Conservation (phyloP, 805 yeast genomes). For the Lipomyces yamadae region DNA sequence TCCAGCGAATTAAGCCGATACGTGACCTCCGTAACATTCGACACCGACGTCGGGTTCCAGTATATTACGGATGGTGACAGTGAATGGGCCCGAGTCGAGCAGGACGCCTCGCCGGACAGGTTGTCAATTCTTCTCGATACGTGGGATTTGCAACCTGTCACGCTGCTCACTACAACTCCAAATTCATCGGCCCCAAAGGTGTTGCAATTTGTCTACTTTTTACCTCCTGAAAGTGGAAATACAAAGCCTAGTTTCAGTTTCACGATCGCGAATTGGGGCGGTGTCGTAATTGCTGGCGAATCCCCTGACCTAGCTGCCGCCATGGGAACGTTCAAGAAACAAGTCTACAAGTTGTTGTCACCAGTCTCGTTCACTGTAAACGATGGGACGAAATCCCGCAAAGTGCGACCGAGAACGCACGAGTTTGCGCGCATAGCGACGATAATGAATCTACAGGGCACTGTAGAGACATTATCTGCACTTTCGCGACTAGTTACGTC, state of each 20-base stretch:
- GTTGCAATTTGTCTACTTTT: conserved; percentile 29
- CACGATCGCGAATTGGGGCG: conserved; percentile 87
- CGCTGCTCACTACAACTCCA: conserved; percentile 6
- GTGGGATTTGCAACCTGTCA: conserved; percentile 24
- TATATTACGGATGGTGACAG: conserved; percentile 10
- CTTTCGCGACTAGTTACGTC: conserved; percentile 69
- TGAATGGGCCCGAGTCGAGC: conserved; percentile 3
- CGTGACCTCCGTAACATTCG: conserved; percentile 19
- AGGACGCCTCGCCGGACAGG: background rate
- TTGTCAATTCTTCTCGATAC: conserved; percentile 23
- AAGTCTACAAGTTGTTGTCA: conserved; percentile 73
- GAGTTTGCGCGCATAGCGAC: conserved; percentile 60
- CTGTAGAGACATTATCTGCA: conserved; percentile 74
- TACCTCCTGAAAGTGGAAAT: conserved; percentile 6
- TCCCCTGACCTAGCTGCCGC: conserved; percentile 43
- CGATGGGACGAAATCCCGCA: background rate
- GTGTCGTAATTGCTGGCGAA: conserved; percentile 57
- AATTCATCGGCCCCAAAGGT: conserved; percentile 12
- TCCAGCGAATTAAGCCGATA: conserved; percentile 15
- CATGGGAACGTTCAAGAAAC: conserved; percentile 73
- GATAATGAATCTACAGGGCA: conserved; percentile 60
- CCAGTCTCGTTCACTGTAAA: conserved; percentile 59
- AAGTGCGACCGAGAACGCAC: conserved; percentile 22
- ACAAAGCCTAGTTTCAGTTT: conserved; percentile 22
- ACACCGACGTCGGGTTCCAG: conserved; percentile 29